Percentiles rank a stretch among this genome's conserved stretches.
Conservation (phyloP, 305 asterid genomes). For the Andrographis paniculata region DNA sequence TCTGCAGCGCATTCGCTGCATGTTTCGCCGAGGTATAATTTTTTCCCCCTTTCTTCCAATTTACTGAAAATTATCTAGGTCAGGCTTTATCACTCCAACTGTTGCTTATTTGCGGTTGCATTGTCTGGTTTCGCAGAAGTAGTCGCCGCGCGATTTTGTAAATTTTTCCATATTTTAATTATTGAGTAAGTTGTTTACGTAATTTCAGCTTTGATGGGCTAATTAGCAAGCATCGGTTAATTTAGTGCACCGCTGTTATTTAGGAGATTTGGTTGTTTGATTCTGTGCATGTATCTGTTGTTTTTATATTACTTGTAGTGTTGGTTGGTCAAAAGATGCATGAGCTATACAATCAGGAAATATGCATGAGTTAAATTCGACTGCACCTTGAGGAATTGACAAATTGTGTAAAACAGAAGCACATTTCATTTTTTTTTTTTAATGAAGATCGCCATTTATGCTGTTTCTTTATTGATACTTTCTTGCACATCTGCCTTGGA, state of each 20-base stretch:
- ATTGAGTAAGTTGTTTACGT: slow-evolving; percentile 5
- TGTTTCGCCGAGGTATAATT: slow-evolving; percentile 61
- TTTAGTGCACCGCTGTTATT: slow-evolving; percentile 1
- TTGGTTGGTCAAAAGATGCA: too few relatives aligned
- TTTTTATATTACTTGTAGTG: too few relatives aligned
- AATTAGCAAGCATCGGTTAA: background rate
- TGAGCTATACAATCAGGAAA: too few relatives aligned
- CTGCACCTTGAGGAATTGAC: too few relatives aligned
- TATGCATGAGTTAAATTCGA: too few relatives aligned
- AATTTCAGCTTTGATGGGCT: slow-evolving; percentile 17
- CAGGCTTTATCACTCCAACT: slow-evolving; percentile 5
- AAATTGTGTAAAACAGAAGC: too few relatives aligned
- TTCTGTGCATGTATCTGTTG: background rate
- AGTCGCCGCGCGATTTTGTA: slow-evolving; percentile 1
- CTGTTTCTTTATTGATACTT: too few relatives aligned
- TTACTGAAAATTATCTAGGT: slow-evolving; percentile 8
- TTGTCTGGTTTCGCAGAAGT: slow-evolving; percentile 11
- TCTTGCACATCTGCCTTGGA: too few relatives aligned
- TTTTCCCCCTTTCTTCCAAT: background rate
- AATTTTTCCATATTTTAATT: background rate
- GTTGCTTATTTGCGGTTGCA: slow-evolving; percentile 14
- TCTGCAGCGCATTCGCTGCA: slow-evolving; percentile 62
- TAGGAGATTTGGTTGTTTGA: slow-evolving; percentile 1
- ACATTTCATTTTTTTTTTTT: too few relatives aligned
- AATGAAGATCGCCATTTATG: too few relatives aligned